Evolutionary conservation across 78 protist species (phyloP), one percentile per base, ranked within the genome.

Genomic region (Dictyostelium purpureum): DNA sequence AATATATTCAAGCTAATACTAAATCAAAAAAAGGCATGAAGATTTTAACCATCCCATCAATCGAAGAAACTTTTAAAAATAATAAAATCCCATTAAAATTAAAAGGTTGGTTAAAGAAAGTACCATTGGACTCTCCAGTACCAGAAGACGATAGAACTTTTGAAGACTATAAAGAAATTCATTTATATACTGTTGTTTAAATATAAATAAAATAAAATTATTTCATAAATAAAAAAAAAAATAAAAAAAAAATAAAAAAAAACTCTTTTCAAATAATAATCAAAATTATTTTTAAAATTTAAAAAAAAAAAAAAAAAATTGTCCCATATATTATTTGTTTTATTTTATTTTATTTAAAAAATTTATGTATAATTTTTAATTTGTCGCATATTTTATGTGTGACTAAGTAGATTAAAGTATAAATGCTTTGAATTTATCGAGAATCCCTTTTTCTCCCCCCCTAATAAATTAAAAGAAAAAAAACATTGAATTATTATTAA

Each of bases 91-190:
- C 81, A 14, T 52, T 85, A 31, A 71, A 77, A 59, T 6, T 85
- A 77, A 85, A 85, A 73, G 92, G 92, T 42, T 85, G 92, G 92
- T n/a, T 85, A 16, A 70, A 61, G 45, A 56, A 54, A 28, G 28
- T 70, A 6, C 54, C 49, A 43, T 43, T 35, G 6, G 66, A 45
- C 28, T 43, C 56, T 18, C 81, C 81, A 18, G 81, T 75, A 9
- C 81, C 81, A 51, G 40, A 47, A 51, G 81, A 75, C 52, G 81
- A 75, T 52, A 42, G 67, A 51, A 75, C 81, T 19, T 75, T 51
- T 37, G 28, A 31, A 35, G 81, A 75, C 33, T 75, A 75, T 35
- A 28, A 45, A 38, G 81, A 75, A 75, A 75, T 75, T 51, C 61
- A 75, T 75, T 42, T 75, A 28, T 75, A 75, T 51, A 56, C 18